Conservation (phyloP, 768 basidiomycete genomes). For the Sarcodon aspratus region DNA sequence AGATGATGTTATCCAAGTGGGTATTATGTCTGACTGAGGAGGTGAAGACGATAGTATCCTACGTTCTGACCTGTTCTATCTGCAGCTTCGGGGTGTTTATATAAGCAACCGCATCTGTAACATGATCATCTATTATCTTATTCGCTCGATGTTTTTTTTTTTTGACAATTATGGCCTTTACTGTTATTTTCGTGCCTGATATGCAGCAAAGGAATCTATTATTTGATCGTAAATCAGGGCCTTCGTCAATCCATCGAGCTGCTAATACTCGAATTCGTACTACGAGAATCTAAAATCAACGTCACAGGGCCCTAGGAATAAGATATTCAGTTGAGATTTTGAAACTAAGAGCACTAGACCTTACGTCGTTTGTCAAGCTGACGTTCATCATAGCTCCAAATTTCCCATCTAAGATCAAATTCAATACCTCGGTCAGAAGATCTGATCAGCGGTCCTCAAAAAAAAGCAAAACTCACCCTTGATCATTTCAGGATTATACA, state of each 20-base stretch:
- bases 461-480: conserved; percentile 42
- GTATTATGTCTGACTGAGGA: too few species aligned
- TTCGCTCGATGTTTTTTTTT: background rate
- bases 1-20: background rate
- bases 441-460: conserved; percentile 1
- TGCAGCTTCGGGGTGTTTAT: too few species aligned
- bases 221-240: background rate
- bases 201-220: background rate
- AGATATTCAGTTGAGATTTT: conserved; percentile 1
- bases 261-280: conserved; percentile 36
- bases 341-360: conserved; percentile 7
- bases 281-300: conserved; percentile 74
- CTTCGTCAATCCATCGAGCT: background rate
- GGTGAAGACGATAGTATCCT: too few species aligned
- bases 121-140: background rate
- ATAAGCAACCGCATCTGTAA: too few species aligned
- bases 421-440: conserved; percentile 4
- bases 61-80: too few species aligned
- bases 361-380: conserved; percentile 75
- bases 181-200: background rate
- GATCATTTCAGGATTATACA: conserved; percentile 68
- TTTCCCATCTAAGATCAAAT: conserved; percentile 55
- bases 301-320: conserved; percentile 66
- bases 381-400: conserved; percentile 98
- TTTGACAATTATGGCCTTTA: background rate